Percentiles rank a stretch among this genome's conserved stretches.
Conservation (phyloP, 192 early-diverging fungal species). For the Funneliformis geosporum region DNA sequence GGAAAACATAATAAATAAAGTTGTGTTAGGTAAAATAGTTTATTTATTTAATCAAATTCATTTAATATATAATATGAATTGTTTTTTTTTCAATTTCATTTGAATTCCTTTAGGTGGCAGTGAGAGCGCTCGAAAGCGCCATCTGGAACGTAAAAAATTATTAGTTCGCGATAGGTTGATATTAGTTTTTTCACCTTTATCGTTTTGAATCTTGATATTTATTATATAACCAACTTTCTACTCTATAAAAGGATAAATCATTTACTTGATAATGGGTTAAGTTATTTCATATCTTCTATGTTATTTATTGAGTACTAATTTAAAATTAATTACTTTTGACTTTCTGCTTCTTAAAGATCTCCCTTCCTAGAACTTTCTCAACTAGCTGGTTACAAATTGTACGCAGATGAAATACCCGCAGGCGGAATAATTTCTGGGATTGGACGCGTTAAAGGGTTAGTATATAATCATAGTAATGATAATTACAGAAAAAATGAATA, state of each 20-base stretch:
- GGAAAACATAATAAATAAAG: conserved; percentile 61
- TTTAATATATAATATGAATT: background rate
- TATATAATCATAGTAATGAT: background rate
- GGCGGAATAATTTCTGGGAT: conserved; percentile 96
- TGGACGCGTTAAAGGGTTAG: conserved; percentile 84
- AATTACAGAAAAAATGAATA: background rate
- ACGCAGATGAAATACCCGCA: conserved; percentile 81
- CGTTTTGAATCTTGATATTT: background rate
- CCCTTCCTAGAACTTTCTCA: conserved; percentile 95
- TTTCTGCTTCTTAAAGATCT: conserved; percentile 54
- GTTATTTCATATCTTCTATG: background rate
- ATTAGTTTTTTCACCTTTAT: background rate
- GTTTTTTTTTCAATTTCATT: background rate
- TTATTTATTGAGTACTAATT: conserved; percentile 8
- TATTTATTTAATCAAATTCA: background rate
- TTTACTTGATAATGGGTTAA: conserved; percentile 73
- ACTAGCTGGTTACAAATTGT: conserved; percentile 87
- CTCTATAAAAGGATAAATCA: conserved; percentile 59
- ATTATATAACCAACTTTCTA: background rate
- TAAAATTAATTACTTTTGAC: background rate
- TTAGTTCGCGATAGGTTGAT: conserved; percentile 83
- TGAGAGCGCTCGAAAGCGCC: conserved; percentile 77
- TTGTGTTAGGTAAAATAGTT: conserved; percentile 67
- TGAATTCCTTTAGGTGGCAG: conserved; percentile 69
- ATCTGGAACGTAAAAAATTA: conserved; percentile 83